Conservation (phyloP, 2,329 filamentous ascomycete species). For the Cucurbitaria berberidis region DNA sequence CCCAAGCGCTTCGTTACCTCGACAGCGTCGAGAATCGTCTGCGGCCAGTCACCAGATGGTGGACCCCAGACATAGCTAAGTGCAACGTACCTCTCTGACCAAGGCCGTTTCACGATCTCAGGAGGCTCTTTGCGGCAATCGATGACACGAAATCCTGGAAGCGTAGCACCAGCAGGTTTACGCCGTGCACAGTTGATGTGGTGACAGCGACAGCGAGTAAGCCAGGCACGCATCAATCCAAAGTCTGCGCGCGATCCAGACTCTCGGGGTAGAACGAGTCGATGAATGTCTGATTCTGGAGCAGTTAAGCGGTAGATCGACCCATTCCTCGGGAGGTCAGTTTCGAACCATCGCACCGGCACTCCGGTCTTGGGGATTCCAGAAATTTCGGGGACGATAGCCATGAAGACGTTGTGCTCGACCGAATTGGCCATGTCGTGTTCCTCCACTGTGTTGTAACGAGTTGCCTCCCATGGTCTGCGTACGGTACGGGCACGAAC, state of each 20-base stretch:
- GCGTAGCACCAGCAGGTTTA: not conserved
- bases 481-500: not conserved
- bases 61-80: constrained; percentile 8
- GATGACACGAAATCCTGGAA: constrained; percentile 2
- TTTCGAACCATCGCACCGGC: constrained; percentile 5
- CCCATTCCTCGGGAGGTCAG: not conserved
- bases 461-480: constrained; percentile 1
- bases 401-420: constrained; percentile 7
- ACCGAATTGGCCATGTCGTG: not conserved
- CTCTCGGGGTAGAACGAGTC: not conserved
- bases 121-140: constrained; percentile 1
- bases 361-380: not conserved
- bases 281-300: not conserved
- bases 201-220: constrained; percentile 1
- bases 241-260: not conserved
- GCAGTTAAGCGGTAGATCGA: constrained; percentile 2
- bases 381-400: not conserved
- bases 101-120: not conserved
- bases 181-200: not conserved
- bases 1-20: constrained; percentile 11
- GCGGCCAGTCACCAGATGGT: constrained; percentile 8
- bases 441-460: not conserved
- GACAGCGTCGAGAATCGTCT: constrained; percentile 17
- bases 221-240: not conserved
- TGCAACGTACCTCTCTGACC: constrained; percentile 5